Conservation (phyloP, 78 protist species). For the Salpingoeca rosetta region DNA sequence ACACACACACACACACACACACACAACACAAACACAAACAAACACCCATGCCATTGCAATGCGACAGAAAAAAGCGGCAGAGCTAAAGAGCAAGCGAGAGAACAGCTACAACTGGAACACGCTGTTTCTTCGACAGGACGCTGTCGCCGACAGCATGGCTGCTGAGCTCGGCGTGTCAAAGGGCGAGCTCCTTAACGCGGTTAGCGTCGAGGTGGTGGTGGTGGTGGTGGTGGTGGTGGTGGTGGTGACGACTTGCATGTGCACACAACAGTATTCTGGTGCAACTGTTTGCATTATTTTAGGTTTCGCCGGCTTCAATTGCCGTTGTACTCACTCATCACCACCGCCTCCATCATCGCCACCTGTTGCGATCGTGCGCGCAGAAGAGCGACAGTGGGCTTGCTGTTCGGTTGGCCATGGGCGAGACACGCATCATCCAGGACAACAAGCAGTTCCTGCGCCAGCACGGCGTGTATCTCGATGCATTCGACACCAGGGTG, state of each 20-base stretch:
- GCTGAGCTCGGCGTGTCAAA: constrained; percentile 44
- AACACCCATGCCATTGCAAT: not conserved
- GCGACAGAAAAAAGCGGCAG: not conserved
- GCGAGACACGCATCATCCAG: constrained; percentile 68
- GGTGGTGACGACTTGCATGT: no score
- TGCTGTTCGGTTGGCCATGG: constrained; percentile 75
- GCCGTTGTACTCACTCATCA: no score
- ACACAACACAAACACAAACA: not conserved
- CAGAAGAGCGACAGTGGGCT: not conserved
- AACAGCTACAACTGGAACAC: constrained; percentile 80
- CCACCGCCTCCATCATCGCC: no score
- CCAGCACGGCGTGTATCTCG: constrained; percentile 50
- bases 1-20: not conserved
- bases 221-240: no score
- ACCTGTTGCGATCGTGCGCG: not conserved
- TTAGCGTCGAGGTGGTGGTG: no score
- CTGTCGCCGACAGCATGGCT: constrained; percentile 75
- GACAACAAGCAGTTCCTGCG: constrained; percentile 25
- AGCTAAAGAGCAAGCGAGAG: constrained; percentile 20
- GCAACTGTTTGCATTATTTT: no score
- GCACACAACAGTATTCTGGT: no score
- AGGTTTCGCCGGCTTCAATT: no score
- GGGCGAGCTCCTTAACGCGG: constrained; percentile 52
- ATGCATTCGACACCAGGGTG: constrained; percentile 20
- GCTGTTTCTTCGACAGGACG: constrained; percentile 68